phyloP scores from a whole-genome alignment of 163 green algal genomes.

The Chloroidium sp. region DNA sequence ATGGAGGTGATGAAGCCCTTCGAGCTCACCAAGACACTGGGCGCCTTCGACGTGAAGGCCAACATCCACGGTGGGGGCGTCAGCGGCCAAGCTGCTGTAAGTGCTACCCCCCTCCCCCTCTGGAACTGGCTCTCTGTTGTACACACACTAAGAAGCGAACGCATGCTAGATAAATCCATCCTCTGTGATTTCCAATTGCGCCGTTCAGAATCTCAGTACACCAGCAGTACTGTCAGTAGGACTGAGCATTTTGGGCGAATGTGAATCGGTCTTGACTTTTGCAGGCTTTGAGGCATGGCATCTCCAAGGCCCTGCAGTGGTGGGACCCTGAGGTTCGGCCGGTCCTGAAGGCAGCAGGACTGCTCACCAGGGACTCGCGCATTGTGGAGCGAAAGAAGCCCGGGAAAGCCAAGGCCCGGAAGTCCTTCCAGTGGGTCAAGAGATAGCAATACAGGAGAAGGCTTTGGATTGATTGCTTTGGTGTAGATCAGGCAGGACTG shows the following conservation, averaged over 20 bases:
- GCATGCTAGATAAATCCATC: background rate
- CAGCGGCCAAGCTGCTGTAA: constrained; percentile 35
- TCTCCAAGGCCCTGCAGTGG: constrained; percentile 71
- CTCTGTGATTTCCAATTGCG: background rate
- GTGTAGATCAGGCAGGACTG: too few relatives aligned
- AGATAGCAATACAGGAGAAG: constrained; percentile 32
- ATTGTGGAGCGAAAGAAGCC: constrained; percentile 96
- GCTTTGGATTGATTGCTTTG: too few relatives aligned
- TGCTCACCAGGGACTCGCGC: constrained; percentile 67
- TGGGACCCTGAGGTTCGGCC: constrained; percentile 58
- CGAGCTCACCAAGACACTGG: constrained; percentile 49
- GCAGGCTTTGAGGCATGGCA: constrained; percentile 75
- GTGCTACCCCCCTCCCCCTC: too few relatives aligned
- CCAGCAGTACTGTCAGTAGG: background rate
- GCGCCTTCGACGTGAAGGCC: constrained; percentile 60
- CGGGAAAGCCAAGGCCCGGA: constrained; percentile 76
- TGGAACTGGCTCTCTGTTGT: too few relatives aligned
- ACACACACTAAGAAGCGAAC: too few relatives aligned
- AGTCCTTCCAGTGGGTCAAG: constrained; percentile 91
- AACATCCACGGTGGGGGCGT: constrained; percentile 49
- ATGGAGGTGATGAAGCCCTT: constrained; percentile 70
- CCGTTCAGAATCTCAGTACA: background rate
- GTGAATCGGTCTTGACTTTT: constrained; percentile 27
- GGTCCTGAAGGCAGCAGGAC: constrained; percentile 43
- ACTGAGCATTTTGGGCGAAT: too few relatives aligned